Evolutionary conservation across 2,329 filamentous ascomycete genomes (phyloP).

Genomic region (Epicoccum sorghinum): DNA sequence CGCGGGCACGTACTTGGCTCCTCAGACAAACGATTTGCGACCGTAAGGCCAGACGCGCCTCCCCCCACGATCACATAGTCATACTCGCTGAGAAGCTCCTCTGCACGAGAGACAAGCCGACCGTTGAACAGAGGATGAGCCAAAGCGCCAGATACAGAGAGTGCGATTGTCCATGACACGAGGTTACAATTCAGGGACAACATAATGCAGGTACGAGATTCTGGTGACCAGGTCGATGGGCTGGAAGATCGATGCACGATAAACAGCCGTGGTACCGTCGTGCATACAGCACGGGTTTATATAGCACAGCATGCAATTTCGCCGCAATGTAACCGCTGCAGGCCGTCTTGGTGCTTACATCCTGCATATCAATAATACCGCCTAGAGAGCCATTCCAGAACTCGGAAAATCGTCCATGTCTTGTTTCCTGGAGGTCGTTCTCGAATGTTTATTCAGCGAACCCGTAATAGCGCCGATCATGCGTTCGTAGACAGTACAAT

Average conservation of each 20-base stretch:
- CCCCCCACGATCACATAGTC: conserved; percentile 39
- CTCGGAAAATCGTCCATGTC: not conserved
- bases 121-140: conserved; percentile 28
- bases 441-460: not conserved
- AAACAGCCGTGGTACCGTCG: not conserved
- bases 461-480: conserved; percentile 9
- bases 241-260: not conserved
- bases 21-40: conserved; percentile 38
- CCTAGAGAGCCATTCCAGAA: not conserved
- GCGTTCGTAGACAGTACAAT: conserved; percentile 1
- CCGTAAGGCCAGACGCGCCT: conserved; percentile 34
- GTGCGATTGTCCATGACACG: conserved; percentile 15
- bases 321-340: conserved; percentile 4
- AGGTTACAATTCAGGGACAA: conserved; percentile 1
- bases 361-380: not conserved
- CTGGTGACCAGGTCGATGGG: not conserved
- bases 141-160: conserved; percentile 18
- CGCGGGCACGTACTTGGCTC: conserved; percentile 16
- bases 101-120: conserved; percentile 16
- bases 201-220: not conserved
- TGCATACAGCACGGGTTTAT: not conserved
- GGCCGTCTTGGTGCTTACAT: not conserved
- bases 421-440: not conserved
- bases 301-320: conserved; percentile 1
- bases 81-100: conserved; percentile 23